Base-by-base conservation (phyloP, 805 yeast species). In the Dipodascus geniculatus region DNA sequence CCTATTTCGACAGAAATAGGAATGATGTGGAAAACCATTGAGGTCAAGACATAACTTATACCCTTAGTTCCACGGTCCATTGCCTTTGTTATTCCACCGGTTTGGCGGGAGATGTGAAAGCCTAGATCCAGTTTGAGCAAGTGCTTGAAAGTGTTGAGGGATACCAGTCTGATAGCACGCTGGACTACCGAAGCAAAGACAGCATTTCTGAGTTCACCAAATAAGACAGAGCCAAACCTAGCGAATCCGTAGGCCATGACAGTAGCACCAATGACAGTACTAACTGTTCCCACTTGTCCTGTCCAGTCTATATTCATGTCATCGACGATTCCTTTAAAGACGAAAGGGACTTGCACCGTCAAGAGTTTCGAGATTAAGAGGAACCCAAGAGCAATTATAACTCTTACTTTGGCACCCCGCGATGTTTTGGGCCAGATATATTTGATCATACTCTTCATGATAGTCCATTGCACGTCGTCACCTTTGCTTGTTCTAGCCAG, bases 1-100 rank as follows among this genome's bases (percentile, higher is more conserved):
- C 86, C 77, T 52, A 93, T 93, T 67, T 93, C 99, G 65, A 93
- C 85, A 2, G 95, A 77, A 47, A 91, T 85, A 4, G 99, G 99
- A 35, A 91, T 73, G 42, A 93, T 90, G 67, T 93, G 98, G 73
- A 93, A 91, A 16, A 93, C 96, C 96, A 91, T 87, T 1, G 98
- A 96, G 38, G 87, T 81, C 49, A 93, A 72, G 3, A 93, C 97
- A 62, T 86, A 90, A 11, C 95, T 83, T 52, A 93, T 91, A 72
- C 99, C 99, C 62, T 93, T 91, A 0, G 98, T 91, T 67, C 99
- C 99, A 58, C 99, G 75, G 63, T 93, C 99, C 62, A 93, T 93
- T 1, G 98, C 98, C 57, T 98, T 74, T 0, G 97, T 91, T 31
- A 93, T 70, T 0, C 96, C 98, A 60, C 99, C 99, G 0, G 99